Base-by-base conservation (phyloP, 2,329 filamentous ascomycete species). In the Phialophora tarda region DNA sequence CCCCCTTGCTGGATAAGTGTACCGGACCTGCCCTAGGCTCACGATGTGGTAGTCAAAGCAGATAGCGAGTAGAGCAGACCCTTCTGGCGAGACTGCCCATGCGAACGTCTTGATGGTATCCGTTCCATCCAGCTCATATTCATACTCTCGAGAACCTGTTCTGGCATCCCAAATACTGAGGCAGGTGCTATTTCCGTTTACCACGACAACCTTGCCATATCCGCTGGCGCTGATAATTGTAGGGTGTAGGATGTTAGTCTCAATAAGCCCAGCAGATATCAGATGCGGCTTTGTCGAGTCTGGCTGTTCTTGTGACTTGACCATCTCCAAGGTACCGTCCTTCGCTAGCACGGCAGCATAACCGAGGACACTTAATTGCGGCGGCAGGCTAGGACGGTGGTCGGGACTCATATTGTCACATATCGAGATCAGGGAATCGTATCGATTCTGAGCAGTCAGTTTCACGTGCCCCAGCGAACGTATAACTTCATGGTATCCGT, bases 111-210 rank as follows among this genome's bases (percentile, higher is more conserved):
- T 88, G 48, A 97, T 92, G 5, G 84, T 85, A 72, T 95, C 90
- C 66, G 90, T 85, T 12, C 84, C 83, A 70, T 89, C 85, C 70
- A 93, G 95, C 32, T 87, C 84, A 73, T 94, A 87, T 68, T 91
- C 86, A 74, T 91, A 93, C 76, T 97, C 93, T 5, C 97, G 83
- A 69, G 92, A 89, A 1, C 89, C 89, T 63, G 90, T 91, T 69
- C 89, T 87, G 11, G 92, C 91, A 74, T 97, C 93, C 94, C 93
- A 97, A 58, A 97, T 96, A 0, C 91, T 96, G 58, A 97, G 80
- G 48, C 88, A 87, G 0, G 89, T 92, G 69, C 89, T 87, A 14
- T 85, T 82, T 2, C 86, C 83, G 75, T 96, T 90, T 38, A 96
- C 91, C 23, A 97, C 79, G 3, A 93, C 93, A 26, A 91, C 91